These are phyloP conservation scores for Ophiocordyceps robertsii DNA, from an alignment of 2,329 filamentous ascomycete genomes.

Conservation along the genomic window DNA sequence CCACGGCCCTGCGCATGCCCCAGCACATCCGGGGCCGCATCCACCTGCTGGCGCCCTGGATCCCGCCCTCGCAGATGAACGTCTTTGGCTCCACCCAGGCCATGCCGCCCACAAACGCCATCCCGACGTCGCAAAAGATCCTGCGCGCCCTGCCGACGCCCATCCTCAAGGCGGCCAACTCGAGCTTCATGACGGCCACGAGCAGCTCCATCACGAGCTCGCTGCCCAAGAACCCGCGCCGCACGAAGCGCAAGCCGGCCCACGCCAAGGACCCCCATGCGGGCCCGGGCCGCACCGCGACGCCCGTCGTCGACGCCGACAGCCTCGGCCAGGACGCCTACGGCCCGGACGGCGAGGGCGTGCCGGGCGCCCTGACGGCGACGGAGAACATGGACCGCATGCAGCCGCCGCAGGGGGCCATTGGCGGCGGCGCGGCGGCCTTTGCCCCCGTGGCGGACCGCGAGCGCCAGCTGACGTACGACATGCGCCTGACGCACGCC, in stretches of 20 bases:
- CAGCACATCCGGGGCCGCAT: slow-evolving; percentile 91
- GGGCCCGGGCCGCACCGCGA: slow-evolving; percentile 20
- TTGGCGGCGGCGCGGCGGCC: slow-evolving; percentile 22
- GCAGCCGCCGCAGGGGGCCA: slow-evolving; percentile 15
- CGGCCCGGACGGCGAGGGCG: slow-evolving; percentile 12
- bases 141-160: slow-evolving; percentile 81
- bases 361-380: slow-evolving; percentile 13
- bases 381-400: slow-evolving; percentile 37
- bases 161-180: slow-evolving; percentile 86
- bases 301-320: slow-evolving; percentile 34
- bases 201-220: slow-evolving; percentile 74
- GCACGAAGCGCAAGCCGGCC: slow-evolving; percentile 44
- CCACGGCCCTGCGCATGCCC: slow-evolving; percentile 88
- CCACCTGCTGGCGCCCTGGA: slow-evolving; percentile 91
- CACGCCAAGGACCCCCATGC: slow-evolving; percentile 20
- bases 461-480: slow-evolving; percentile 64
- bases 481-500: slow-evolving; percentile 73
- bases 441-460: slow-evolving; percentile 50
- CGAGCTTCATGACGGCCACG: slow-evolving; percentile 85
- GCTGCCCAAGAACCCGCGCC: slow-evolving; percentile 51
- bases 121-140: slow-evolving; percentile 85
- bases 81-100: slow-evolving; percentile 61
- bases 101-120: slow-evolving; percentile 66
- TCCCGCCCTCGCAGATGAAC: slow-evolving; percentile 86
- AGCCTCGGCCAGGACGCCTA: slow-evolving; percentile 20